Evolutionary conservation across 176 grass and related monocot genomes (phyloP).

Genomic region (Oryza glumipatula): DNA sequence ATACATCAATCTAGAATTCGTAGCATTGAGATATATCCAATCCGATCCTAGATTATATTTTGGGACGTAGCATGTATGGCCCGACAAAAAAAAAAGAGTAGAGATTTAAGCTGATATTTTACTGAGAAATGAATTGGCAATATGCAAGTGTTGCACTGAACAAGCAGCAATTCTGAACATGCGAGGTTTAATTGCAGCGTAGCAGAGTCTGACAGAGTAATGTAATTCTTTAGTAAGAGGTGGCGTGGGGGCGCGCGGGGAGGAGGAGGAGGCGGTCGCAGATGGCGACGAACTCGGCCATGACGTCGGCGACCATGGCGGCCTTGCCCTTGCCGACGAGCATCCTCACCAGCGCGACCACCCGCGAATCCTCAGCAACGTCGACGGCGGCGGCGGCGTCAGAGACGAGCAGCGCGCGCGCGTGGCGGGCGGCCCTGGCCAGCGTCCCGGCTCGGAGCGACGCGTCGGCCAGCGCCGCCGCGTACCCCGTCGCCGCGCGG

Average conservation of each 20-base stretch:
- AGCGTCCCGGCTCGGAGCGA: constrained; percentile 41
- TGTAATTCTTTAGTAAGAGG: neutral
- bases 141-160: neutral
- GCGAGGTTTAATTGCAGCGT: neutral
- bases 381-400: neutral
- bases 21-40: no score
- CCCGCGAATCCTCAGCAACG: constrained; percentile 25
- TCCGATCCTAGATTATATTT: no score
- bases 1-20: no score
- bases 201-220: neutral
- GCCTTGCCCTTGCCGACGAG: constrained; percentile 47
- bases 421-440: constrained; percentile 24
- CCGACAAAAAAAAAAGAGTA: neutral
- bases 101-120: neutral
- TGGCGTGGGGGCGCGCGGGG: neutral
- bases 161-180: neutral
- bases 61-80: no score
- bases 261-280: constrained; percentile 38
- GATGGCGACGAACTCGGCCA: constrained; percentile 52
- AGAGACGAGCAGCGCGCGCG: constrained; percentile 24
- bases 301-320: constrained; percentile 40
- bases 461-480: constrained; percentile 48
- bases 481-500: constrained; percentile 54
- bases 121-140: neutral
- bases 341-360: constrained; percentile 49